phyloP scores from a whole-genome alignment of 1,284 basidiomycete genomes.

The Waitea zeae region DNA sequence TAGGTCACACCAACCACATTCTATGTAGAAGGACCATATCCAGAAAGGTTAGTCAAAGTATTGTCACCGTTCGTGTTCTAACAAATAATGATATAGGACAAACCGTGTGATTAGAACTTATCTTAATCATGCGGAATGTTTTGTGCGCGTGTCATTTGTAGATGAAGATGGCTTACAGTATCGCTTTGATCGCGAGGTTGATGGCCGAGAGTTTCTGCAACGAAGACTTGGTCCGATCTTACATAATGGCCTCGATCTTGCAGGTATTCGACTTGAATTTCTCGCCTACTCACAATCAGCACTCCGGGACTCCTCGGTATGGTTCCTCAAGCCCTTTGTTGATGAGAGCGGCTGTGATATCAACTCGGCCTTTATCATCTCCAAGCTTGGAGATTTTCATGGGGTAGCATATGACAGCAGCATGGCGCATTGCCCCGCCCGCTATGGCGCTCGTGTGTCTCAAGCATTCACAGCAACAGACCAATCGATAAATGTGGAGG shows the following conservation, averaged over 20 bases:
- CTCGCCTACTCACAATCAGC: conserved; percentile 40
- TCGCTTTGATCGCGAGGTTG: conserved; percentile 32
- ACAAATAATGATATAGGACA: conserved; percentile 20
- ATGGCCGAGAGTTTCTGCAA: conserved; percentile 26
- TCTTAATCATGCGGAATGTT: conserved; percentile 27
- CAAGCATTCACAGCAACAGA: conserved; percentile 63
- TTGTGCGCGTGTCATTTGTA: conserved; percentile 45
- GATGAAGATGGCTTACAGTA: conserved; percentile 35
- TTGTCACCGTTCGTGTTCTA: too few species aligned
- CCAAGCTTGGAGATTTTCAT: conserved; percentile 28
- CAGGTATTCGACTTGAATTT: conserved; percentile 32
- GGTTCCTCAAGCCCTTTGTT: conserved; percentile 36
- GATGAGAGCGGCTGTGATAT: conserved; percentile 11
- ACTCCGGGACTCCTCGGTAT: conserved; percentile 33
- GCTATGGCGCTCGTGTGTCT: conserved; percentile 53
- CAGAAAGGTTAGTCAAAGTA: too few species aligned
- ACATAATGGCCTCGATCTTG: conserved; percentile 25
- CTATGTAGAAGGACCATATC: conserved; percentile 38
- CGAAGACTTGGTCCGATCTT: conserved; percentile 24
- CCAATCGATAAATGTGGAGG: conserved; percentile 28
- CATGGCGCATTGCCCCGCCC: conserved; percentile 43
- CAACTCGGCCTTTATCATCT: too few species aligned
- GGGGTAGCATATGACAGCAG: conserved; percentile 22
- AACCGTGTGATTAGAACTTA: conserved; percentile 47
- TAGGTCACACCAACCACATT: conserved; percentile 42